Conservation (phyloP, 2,329 filamentous ascomycete genomes). For the Ustilaginoidea virens region DNA sequence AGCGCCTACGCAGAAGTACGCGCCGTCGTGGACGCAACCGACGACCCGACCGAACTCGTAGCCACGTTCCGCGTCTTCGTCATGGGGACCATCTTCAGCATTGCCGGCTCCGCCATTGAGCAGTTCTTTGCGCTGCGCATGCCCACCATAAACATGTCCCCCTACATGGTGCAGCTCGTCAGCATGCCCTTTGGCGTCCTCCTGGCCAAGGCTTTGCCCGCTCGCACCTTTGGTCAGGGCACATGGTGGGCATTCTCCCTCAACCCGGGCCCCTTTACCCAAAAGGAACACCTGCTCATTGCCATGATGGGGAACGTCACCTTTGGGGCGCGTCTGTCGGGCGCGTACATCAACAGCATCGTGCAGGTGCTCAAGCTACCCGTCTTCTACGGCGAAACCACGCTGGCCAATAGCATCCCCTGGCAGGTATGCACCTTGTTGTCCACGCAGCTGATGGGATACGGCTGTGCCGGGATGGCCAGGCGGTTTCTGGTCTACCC, state of each 20-base stretch:
- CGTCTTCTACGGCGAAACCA: conserved; percentile 33
- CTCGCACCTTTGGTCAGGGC: conserved; percentile 10
- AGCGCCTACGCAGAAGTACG: conserved; percentile 40
- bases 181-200: conserved; percentile 32
- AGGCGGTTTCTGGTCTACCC: conserved; percentile 36
- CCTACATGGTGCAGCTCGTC: conserved; percentile 36
- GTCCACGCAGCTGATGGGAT: conserved; percentile 38
- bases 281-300: conserved; percentile 41
- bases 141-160: conserved; percentile 30
- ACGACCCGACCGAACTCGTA: conserved; percentile 29
- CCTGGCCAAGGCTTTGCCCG: conserved; percentile 26
- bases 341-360: conserved; percentile 33
- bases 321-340: no score
- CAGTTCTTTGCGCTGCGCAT: conserved; percentile 39
- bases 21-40: conserved; percentile 38
- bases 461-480: conserved; percentile 34
- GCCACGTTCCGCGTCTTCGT: conserved; percentile 36
- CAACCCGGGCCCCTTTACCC: conserved; percentile 35
- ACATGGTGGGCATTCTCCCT: conserved; percentile 23
- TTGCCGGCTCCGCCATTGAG: conserved; percentile 31
- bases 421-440: conserved; percentile 35
- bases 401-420: conserved; percentile 24
- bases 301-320: conserved; percentile 38
- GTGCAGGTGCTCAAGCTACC: conserved; percentile 32
- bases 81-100: conserved; percentile 31